phyloP scores from a whole-genome alignment of 78 protist genomes.

The Planoprotostelium fungivorum region DNA sequence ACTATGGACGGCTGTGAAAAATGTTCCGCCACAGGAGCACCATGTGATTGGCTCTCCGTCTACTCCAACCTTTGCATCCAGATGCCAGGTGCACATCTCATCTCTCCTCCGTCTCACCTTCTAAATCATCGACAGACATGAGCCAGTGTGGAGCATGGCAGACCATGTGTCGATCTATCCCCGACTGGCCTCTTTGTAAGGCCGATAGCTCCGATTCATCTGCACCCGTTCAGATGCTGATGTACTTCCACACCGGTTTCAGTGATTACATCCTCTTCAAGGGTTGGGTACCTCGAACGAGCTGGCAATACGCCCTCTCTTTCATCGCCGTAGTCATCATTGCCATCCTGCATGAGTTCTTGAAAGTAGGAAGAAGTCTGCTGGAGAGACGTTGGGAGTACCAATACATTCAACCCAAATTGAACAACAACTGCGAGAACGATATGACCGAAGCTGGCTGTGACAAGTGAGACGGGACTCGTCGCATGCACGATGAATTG shows the following conservation, averaged over 20 bases:
- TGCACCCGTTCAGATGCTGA: constrained; percentile 29
- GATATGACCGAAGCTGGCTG: not conserved
- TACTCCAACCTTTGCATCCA: constrained; percentile 28
- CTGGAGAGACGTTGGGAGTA: constrained; percentile 31
- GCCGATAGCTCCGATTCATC: not conserved
- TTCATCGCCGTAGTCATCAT: constrained; percentile 36
- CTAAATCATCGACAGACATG: constrained; percentile 10
- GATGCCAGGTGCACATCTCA: constrained; percentile 17
- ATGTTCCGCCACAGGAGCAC: constrained; percentile 4
- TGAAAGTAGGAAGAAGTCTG: constrained; percentile 19
- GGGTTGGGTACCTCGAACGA: constrained; percentile 37
- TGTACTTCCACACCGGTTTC: constrained; percentile 63
- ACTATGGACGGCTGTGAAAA: constrained; percentile 30
- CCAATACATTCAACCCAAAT: not conserved
- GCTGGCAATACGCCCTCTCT: constrained; percentile 34
- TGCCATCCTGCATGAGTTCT: constrained; percentile 32
- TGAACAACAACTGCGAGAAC: not conserved
- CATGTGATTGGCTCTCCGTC: constrained; percentile 17
- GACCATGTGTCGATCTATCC: constrained; percentile 1
- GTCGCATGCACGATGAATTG: not conserved
- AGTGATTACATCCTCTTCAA: constrained; percentile 37
- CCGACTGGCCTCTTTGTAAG: not conserved
- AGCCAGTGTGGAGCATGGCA: constrained; percentile 26
- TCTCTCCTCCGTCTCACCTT: not conserved
- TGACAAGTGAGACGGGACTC: not conserved